Conservation (phyloP, 371 early-diverging fungal genomes). For the Apophysomyces variabilis region DNA sequence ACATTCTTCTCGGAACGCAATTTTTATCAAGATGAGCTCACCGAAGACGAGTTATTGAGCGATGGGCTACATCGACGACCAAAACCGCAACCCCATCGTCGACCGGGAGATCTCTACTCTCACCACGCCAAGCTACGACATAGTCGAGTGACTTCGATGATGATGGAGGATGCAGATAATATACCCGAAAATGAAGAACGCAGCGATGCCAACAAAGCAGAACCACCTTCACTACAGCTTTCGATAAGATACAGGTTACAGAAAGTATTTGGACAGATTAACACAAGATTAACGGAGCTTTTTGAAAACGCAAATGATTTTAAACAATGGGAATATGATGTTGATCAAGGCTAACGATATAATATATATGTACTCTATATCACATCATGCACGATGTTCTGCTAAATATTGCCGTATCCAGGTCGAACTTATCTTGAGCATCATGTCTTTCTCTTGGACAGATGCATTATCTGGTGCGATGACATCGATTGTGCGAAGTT, state of each 20-base stretch:
- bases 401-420: constrained; percentile 61
- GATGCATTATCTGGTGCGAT: constrained; percentile 56
- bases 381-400: constrained; percentile 28
- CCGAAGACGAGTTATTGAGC: constrained; percentile 24
- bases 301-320: constrained; percentile 49
- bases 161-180: constrained; percentile 10
- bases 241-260: constrained; percentile 56
- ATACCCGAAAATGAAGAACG: neutral
- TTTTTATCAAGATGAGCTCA: constrained; percentile 25
- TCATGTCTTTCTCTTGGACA: constrained; percentile 44
- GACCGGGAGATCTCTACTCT: constrained; percentile 1
- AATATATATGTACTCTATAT: constrained; percentile 64
- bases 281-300: constrained; percentile 47
- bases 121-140: constrained; percentile 13
- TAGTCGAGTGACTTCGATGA: constrained; percentile 15
- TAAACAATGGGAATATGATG: constrained; percentile 58
- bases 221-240: constrained; percentile 25
- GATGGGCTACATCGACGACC: constrained; percentile 14
- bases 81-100: constrained; percentile 17
- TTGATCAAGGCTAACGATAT: constrained; percentile 44
- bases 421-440: constrained; percentile 75
- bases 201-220: constrained; percentile 12
- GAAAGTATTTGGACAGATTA: constrained; percentile 53
- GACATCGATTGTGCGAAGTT: constrained; percentile 77
- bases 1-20: constrained; percentile 32